Conservation (phyloP, 345 rosid genomes). For the Sonneratia alba region DNA sequence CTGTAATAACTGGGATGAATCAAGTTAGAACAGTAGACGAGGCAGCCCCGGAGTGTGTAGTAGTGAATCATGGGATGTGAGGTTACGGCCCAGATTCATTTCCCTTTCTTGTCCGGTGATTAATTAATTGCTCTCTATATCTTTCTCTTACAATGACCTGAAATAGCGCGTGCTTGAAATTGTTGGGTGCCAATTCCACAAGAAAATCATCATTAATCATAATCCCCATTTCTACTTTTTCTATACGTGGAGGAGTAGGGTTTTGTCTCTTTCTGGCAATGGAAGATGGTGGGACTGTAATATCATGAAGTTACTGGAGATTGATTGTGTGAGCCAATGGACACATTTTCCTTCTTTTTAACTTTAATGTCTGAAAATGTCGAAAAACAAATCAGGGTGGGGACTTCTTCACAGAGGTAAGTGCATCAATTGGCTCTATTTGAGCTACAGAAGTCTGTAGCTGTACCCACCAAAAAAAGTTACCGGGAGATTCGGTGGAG, state of each 20-base stretch:
- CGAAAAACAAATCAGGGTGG: background rate
- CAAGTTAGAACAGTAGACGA: background rate
- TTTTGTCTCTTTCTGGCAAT: slow-evolving; percentile 5
- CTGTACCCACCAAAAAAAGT: background rate
- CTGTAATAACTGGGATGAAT: no score
- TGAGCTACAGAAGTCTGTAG: background rate
- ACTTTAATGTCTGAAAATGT: background rate
- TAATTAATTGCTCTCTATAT: background rate
- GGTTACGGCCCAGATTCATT: background rate
- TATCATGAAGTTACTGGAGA: no score
- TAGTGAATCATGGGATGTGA: background rate
- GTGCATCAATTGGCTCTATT: background rate
- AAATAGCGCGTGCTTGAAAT: background rate
- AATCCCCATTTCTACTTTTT: background rate
- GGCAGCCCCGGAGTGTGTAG: background rate
- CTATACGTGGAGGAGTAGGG: background rate
- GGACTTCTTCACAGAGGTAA: background rate
- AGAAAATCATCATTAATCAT: background rate
- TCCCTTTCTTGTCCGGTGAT: background rate
- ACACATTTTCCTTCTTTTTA: background rate
- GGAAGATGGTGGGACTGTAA: background rate
- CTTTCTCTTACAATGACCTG: background rate
- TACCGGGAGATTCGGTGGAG: background rate
- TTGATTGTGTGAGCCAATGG: no score
- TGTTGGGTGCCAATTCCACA: background rate